Evolutionary conservation across 148 eudicot genomes (phyloP), one percentile per base, ranked within the genome.

Genomic region (Rhododendron molle): DNA sequence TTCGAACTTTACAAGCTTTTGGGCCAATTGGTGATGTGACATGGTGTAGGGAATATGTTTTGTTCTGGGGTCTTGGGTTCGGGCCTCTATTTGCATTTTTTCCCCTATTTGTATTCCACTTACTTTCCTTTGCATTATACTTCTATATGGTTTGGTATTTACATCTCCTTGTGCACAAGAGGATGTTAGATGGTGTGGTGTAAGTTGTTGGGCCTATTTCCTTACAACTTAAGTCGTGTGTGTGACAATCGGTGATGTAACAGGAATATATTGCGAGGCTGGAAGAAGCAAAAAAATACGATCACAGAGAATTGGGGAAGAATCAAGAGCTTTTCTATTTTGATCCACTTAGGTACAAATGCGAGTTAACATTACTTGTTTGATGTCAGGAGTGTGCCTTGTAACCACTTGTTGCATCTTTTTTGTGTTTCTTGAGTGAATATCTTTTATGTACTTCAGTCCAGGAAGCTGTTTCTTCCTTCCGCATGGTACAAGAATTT

Each of bases 381-480:
- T n/a, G 77, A 16, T 9, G 28, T 67, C 46, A 77, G 77, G 58
- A 52, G 67, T 62, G 28, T 56, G 40, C 71, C 36, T 76, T 15
- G 32, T 60, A 80, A 30, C 78, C 50, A 69, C 23, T 52, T 83
- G 26, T 52, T 80, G 44, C 40, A 5, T 84, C 54, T 56, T 58
- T 46, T 77, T 28, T 89, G 13, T 80, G 71, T 88, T 83, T 81
- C 89, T 71, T 71, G 76, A 71, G 76, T 71, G 76, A 30, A 14
- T 30, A 3, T 84, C 54, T 56, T 58, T 52, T 77, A 28, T 89
- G 16, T 67, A 73, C 88, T 83, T 83, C 90, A 97, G 99, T 88
- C 99, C 99, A 21, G 99, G 99, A 90, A 97, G 99, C 87, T 94
- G 95, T 91, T 91, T 97, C 90, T 95, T 97, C 87, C 96, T 95